A percentile compares a stretch with the other conserved stretches of the same genome.
Evolutionary conservation across 2,329 filamentous ascomycete genomes (phyloP).

Genomic region (Myotisia sp.): DNA sequence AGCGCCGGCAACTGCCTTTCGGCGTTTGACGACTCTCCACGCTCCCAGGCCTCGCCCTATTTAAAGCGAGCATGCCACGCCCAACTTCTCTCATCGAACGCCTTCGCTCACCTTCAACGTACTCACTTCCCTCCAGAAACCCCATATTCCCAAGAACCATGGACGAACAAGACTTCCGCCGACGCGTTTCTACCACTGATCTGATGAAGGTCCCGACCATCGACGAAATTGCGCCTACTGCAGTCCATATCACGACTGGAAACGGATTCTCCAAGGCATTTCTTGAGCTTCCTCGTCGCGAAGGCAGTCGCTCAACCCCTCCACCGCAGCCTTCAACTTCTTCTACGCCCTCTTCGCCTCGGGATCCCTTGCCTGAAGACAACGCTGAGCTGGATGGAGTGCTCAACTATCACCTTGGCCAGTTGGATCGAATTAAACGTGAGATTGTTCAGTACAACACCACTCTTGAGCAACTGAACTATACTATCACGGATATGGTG

Average conservation of each 20-base stretch:
- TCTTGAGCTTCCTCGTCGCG: constrained; percentile 2
- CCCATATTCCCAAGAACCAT: background rate
- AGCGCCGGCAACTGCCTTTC: constrained; percentile 2
- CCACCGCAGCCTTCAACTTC: background rate
- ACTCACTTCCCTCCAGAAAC: background rate
- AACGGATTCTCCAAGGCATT: background rate
- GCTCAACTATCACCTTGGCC: constrained; percentile 18
- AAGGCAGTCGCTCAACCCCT: constrained; percentile 3
- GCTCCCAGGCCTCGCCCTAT: background rate
- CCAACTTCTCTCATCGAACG: background rate
- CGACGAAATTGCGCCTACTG: constrained; percentile 1
- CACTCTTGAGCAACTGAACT: constrained; percentile 10
- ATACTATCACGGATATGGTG: constrained; percentile 7
- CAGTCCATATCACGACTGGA: constrained; percentile 1
- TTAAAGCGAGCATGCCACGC: background rate
- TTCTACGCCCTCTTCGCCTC: background rate
- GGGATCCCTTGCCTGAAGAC: constrained; percentile 13
- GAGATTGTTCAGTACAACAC: constrained; percentile 14
- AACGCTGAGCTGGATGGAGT: constrained; percentile 14
- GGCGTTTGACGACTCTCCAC: constrained; percentile 1
- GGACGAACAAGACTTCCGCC: constrained; percentile 4
- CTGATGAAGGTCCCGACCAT: constrained; percentile 2
- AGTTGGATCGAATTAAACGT: constrained; percentile 17
- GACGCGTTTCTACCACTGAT: constrained; percentile 7
- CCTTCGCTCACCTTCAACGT: background rate